Conservation (phyloP, 1,284 basidiomycete genomes). For the Anthracocystis walkeri region DNA sequence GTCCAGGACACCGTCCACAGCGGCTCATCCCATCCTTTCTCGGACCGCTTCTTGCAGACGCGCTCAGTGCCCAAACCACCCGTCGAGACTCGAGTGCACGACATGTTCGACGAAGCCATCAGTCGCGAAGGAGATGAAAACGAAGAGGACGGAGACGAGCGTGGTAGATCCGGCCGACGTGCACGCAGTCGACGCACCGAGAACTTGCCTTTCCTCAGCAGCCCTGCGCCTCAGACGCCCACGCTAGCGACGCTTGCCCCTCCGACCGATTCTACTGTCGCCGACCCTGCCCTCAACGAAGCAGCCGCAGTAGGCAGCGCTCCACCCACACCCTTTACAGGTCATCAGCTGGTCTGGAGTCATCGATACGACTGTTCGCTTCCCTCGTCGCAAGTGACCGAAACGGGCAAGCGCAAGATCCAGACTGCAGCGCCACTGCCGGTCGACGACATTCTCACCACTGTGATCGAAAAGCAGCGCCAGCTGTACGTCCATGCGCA, state of each 20-base stretch:
- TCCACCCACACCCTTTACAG: conserved; percentile 36
- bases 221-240: conserved; percentile 33
- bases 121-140: conserved; percentile 30
- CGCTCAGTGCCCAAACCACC: conserved; percentile 31
- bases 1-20: background rate
- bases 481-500: conserved; percentile 43
- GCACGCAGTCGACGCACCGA: conserved; percentile 53
- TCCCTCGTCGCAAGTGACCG: conserved; percentile 15
- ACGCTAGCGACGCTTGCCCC: conserved; percentile 10
- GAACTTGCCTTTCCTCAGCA: conserved; percentile 53
- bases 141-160: conserved; percentile 37
- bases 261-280: background rate
- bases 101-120: conserved; percentile 44
- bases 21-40: conserved; percentile 40
- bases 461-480: conserved; percentile 42
- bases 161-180: conserved; percentile 32
- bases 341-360: conserved; percentile 46
- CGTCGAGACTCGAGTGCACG: conserved; percentile 31
- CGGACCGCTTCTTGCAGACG: conserved; percentile 38
- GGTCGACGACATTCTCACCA: conserved; percentile 32
- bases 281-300: background rate
- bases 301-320: conserved; percentile 11
- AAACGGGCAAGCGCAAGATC: conserved; percentile 40
- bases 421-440: conserved; percentile 30
- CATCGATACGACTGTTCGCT: conserved; percentile 40